These are phyloP conservation scores for Phtheirospermum japonicum DNA, from an alignment of 257 asterid genomes.

Conservation along the genomic window DNA sequence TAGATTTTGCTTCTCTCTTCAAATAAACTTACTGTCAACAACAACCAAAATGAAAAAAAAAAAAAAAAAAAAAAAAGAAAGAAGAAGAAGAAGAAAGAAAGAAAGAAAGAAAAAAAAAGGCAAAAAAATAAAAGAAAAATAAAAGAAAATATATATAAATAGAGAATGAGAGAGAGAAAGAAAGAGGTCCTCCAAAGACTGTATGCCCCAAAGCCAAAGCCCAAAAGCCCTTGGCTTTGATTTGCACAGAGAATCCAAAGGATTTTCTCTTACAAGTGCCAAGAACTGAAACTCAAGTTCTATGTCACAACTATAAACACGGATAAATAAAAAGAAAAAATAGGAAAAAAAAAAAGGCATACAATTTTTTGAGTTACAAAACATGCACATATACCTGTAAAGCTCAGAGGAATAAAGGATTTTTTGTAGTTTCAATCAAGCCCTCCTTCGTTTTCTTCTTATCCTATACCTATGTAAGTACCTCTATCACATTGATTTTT, in stretches of 20 bases:
- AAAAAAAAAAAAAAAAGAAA: too few relatives aligned
- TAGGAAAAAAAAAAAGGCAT: slow-evolving; percentile 10
- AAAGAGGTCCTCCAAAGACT: neutral
- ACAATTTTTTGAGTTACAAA: neutral
- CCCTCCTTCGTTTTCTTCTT: slow-evolving; percentile 23
- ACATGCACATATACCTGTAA: slow-evolving; percentile 32
- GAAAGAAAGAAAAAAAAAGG: too few relatives aligned
- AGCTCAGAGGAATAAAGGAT: slow-evolving; percentile 23
- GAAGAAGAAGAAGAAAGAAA: too few relatives aligned
- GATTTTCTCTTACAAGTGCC: neutral
- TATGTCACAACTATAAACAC: slow-evolving; percentile 7
- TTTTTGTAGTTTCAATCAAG: slow-evolving; percentile 27
- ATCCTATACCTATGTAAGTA: slow-evolving; percentile 36
- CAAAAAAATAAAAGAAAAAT: neutral
- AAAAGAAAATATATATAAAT: neutral
- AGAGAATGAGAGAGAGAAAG: neutral
- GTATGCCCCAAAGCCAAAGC: neutral
- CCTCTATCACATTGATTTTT: neutral
- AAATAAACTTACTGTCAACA: neutral
- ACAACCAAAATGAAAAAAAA: neutral
- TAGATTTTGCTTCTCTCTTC: neutral
- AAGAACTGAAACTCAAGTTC: neutral
- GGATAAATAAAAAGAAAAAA: neutral
- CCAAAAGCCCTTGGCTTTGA: neutral
- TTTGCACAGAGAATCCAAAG: neutral